Evolutionary conservation across 805 yeast species (phyloP).

Genomic region (Starmerella vaccinii): DNA sequence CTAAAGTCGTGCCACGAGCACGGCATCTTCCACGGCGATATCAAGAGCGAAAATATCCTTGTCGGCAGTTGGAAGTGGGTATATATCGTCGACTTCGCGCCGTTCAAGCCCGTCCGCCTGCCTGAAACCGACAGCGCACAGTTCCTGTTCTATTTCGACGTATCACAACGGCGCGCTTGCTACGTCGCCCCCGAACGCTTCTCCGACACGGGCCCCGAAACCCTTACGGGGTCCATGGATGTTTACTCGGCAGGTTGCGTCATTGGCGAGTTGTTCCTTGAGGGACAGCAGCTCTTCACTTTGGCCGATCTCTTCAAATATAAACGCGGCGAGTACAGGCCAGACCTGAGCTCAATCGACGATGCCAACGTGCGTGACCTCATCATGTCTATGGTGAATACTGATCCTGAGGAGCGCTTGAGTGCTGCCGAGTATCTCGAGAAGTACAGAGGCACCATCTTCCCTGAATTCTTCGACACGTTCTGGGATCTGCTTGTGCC

Average conservation of each 20-base stretch:
- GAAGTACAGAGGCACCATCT: conserved; percentile 41
- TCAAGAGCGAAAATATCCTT: conserved; percentile 79
- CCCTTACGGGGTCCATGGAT: conserved; percentile 60
- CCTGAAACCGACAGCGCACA: conserved; percentile 93
- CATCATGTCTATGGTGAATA: conserved; percentile 50
- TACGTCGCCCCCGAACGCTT: conserved; percentile 94
- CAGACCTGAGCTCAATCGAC: conserved; percentile 52
- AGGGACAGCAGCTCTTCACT: conserved; percentile 79
- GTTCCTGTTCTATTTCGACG: conserved; percentile 84
- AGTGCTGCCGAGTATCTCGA: conserved; percentile 45
- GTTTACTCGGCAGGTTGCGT: conserved; percentile 54
- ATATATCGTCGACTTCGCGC: conserved; percentile 70
- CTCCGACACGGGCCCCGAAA: conserved; percentile 27
- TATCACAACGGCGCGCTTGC: conserved; percentile 75
- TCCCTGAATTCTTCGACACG: conserved; percentile 56
- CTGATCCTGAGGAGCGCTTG: conserved; percentile 53
- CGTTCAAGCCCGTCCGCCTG: conserved; percentile 68
- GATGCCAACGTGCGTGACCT: conserved; percentile 44
- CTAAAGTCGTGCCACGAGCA: conserved; percentile 52
- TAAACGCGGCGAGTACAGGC: conserved; percentile 54
- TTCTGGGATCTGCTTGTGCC: conserved; percentile 33
- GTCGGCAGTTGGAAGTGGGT: conserved; percentile 87
- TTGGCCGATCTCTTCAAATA: conserved; percentile 80
- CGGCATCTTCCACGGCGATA: conserved; percentile 73
- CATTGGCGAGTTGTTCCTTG: conserved; percentile 77